phyloP scores from a whole-genome alignment of 768 basidiomycete species.

The Russula earlei region DNA sequence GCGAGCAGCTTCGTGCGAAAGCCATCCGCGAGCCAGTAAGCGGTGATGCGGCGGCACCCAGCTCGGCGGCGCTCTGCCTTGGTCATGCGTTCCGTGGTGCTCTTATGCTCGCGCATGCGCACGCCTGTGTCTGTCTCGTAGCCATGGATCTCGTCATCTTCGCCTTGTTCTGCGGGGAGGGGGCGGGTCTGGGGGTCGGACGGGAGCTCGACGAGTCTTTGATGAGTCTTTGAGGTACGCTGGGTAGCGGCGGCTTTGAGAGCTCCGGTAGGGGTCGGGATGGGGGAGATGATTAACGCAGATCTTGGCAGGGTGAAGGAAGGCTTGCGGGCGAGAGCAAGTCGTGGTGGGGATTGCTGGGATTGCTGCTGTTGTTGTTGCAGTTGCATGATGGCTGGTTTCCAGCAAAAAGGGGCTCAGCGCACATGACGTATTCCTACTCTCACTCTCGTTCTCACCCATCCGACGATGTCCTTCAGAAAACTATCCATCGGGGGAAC shows the following conservation, averaged over 20 bases:
- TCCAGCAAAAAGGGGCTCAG: background rate
- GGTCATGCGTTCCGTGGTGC: conserved; percentile 79
- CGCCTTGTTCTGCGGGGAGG: conserved; percentile 27
- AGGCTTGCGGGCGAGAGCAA: background rate
- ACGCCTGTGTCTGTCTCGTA: conserved; percentile 53
- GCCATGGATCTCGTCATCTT: conserved; percentile 43
- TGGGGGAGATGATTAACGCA: background rate
- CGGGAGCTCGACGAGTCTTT: conserved; percentile 84
- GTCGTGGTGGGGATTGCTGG: background rate
- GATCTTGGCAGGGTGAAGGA: conserved; percentile 2
- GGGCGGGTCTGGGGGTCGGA: conserved; percentile 85
- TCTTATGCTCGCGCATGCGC: conserved; percentile 48
- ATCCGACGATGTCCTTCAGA: background rate
- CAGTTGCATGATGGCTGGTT: background rate
- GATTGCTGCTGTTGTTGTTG: conserved; percentile 2
- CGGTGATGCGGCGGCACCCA: conserved; percentile 75
- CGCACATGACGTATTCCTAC: conserved; percentile 8
- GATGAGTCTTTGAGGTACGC: conserved; percentile 83
- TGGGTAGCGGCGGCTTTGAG: conserved; percentile 31
- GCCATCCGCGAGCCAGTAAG: conserved; percentile 80
- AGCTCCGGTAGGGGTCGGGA: background rate
- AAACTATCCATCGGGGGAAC: conserved; percentile 1
- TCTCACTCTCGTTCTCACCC: background rate
- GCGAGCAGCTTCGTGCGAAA: conserved; percentile 79
- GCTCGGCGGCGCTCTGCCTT: conserved; percentile 77